A percentile compares a stretch with the other conserved stretches of the same genome.
These are phyloP conservation scores for Cystobasidiaceae sp. DNA, from an alignment of 1,284 basidiomycete genomes.

Conservation along the genomic window DNA sequence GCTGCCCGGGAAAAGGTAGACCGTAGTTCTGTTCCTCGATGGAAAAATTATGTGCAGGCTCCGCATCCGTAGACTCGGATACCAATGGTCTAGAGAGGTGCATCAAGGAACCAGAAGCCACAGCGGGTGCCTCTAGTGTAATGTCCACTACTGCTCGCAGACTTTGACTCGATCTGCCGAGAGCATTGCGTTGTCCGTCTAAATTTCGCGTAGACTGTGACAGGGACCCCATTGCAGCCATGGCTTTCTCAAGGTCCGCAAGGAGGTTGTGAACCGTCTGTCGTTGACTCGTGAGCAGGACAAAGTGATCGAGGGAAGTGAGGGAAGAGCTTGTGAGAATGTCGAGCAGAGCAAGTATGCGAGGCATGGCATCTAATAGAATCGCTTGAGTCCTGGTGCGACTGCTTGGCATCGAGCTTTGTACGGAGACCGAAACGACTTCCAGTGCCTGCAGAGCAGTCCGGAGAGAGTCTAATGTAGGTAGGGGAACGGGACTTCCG, in stretches of 20 bases:
- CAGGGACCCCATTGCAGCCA: neutral
- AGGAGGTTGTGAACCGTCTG: slow-evolving; percentile 16
- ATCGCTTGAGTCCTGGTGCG: slow-evolving; percentile 25
- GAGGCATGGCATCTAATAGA: slow-evolving; percentile 25
- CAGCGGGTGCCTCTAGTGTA: too few species aligned
- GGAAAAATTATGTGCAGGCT: too few species aligned
- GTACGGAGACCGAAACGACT: slow-evolving; percentile 4
- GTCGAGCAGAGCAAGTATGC: slow-evolving; percentile 20
- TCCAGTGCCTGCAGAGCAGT: slow-evolving; percentile 22
- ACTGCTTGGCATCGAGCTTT: neutral
- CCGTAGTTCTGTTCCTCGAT: too few species aligned
- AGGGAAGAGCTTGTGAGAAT: slow-evolving; percentile 15
- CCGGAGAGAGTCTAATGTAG: slow-evolving; percentile 7
- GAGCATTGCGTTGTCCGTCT: neutral
- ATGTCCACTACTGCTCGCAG: slow-evolving; percentile 1
- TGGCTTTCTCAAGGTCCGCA: slow-evolving; percentile 4
- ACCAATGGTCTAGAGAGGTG: too few species aligned
- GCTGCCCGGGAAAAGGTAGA: too few species aligned
- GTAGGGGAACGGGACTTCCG: slow-evolving; percentile 15
- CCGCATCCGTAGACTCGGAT: too few species aligned
- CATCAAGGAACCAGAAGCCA: too few species aligned
- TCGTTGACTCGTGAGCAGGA: slow-evolving; percentile 13
- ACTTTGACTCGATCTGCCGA: neutral
- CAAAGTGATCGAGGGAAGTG: slow-evolving; percentile 23
- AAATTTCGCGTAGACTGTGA: neutral